These are phyloP conservation scores for Astrothelium subdiscretum DNA, from an alignment of 495 filamentous ascomycete genomes.

Conservation along the genomic window DNA sequence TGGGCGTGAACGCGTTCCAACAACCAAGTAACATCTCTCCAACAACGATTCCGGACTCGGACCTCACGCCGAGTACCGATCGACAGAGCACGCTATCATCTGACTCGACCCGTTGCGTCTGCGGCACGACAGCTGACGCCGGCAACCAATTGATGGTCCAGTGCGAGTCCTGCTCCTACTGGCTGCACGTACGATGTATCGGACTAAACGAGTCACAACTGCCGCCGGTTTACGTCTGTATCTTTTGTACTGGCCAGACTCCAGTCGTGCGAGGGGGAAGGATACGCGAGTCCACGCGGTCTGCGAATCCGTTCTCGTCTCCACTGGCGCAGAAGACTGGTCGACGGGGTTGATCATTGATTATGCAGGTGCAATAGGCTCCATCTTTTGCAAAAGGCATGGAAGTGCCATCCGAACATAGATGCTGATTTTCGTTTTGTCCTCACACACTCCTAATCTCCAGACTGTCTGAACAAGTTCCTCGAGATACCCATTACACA, in stretches of 20 bases:
- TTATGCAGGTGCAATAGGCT: neutral
- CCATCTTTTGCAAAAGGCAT: neutral
- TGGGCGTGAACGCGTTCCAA: constrained; percentile 9
- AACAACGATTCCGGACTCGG: constrained; percentile 54
- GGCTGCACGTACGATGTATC: constrained; percentile 70
- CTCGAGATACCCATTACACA: neutral
- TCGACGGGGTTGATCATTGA: neutral
- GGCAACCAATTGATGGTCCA: constrained; percentile 63
- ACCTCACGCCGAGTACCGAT: constrained; percentile 52
- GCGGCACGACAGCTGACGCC: constrained; percentile 52
- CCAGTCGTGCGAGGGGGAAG: constrained; percentile 55
- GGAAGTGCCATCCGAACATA: neutral
- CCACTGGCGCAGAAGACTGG: neutral
- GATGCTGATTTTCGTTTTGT: neutral
- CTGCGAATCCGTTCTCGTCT: neutral
- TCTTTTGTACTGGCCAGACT: constrained; percentile 63
- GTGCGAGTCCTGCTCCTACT: constrained; percentile 81
- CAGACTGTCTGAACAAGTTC: neutral
- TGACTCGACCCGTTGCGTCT: constrained; percentile 60
- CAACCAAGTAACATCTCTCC: constrained; percentile 43
- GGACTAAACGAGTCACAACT: constrained; percentile 53
- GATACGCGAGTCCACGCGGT: constrained; percentile 36
- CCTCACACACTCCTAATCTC: neutral
- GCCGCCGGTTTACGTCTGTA: constrained; percentile 67
- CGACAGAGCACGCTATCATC: constrained; percentile 41